Conservation (phyloP, 345 rosid species). For the Eucalyptus sideroxylon region DNA sequence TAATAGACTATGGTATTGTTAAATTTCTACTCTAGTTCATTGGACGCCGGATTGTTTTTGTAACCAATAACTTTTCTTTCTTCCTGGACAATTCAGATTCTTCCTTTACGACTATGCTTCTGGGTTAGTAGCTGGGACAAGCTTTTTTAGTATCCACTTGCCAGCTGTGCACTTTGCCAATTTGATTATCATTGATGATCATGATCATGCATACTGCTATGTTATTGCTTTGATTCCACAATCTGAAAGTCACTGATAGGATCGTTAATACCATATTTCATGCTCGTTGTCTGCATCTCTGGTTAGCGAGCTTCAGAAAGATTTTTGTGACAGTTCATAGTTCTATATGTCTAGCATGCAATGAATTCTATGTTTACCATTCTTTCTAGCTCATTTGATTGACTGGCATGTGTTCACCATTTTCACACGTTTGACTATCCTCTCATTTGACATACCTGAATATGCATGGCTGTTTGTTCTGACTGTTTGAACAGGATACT, state of each 20-base stretch:
- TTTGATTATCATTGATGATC: neutral
- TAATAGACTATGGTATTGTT: neutral
- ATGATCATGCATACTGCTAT: neutral
- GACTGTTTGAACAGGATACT: constrained; percentile 7
- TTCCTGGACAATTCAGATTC: neutral
- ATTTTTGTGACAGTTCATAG: neutral
- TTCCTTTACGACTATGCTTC: neutral
- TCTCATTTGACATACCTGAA: neutral
- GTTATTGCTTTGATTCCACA: neutral
- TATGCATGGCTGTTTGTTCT: constrained; percentile 4
- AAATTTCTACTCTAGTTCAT: neutral
- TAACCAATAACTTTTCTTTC: neutral
- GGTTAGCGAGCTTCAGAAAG: neutral
- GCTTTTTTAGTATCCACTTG: neutral
- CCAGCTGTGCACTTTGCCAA: neutral
- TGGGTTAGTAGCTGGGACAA: neutral
- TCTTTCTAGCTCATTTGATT: neutral
- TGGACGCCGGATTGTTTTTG: neutral
- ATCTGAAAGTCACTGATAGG: neutral
- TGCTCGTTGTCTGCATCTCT: neutral
- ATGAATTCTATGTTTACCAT: neutral
- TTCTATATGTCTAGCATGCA: neutral
- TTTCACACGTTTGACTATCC: neutral
- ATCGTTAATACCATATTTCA: neutral
- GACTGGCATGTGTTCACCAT: neutral